Conservation (phyloP, 108 stramenopile species). For the Skeletonema costatum region DNA sequence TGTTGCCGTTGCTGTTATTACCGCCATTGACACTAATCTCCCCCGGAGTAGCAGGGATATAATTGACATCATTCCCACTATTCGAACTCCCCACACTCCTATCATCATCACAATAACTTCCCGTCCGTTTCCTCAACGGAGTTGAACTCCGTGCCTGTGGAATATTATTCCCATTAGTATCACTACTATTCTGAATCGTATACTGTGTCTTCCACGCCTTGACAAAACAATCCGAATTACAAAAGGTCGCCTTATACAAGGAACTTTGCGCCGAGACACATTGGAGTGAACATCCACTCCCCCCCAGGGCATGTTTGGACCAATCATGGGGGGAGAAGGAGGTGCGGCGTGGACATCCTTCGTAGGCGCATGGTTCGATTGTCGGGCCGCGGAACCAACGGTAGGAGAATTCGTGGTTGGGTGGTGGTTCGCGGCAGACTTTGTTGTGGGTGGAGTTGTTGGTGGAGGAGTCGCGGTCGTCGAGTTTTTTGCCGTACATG, state of each 20-base stretch:
- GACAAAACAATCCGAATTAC: conserved; percentile 86
- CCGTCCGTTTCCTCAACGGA: conserved; percentile 22
- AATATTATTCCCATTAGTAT: neutral
- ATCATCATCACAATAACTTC: conserved; percentile 41
- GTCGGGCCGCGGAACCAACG: conserved; percentile 85
- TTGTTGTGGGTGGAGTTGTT: conserved; percentile 66
- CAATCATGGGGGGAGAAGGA: conserved; percentile 91
- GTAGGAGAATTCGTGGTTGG: conserved; percentile 83
- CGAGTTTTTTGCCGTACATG: conserved; percentile 93
- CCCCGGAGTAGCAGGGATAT: conserved; percentile 59
- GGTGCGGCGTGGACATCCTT: conserved; percentile 80
- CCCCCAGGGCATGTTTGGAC: conserved; percentile 83
- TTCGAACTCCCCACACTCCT: conserved; percentile 41
- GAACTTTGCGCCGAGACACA: conserved; percentile 84
- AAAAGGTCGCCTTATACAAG: conserved; percentile 83
- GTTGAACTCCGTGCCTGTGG: conserved; percentile 30
- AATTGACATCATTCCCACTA: conserved; percentile 13
- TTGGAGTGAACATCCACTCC: conserved; percentile 77
- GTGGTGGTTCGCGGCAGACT: conserved; percentile 81
- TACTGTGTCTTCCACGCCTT: conserved; percentile 91
- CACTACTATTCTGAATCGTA: conserved; percentile 64
- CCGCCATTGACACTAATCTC: conserved; percentile 37
- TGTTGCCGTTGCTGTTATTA: neutral
- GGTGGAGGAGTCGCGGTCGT: conserved; percentile 66
- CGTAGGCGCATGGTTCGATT: conserved; percentile 79